Conservation (phyloP, 495 filamentous ascomycete genomes). For the Neurospora sp. region DNA sequence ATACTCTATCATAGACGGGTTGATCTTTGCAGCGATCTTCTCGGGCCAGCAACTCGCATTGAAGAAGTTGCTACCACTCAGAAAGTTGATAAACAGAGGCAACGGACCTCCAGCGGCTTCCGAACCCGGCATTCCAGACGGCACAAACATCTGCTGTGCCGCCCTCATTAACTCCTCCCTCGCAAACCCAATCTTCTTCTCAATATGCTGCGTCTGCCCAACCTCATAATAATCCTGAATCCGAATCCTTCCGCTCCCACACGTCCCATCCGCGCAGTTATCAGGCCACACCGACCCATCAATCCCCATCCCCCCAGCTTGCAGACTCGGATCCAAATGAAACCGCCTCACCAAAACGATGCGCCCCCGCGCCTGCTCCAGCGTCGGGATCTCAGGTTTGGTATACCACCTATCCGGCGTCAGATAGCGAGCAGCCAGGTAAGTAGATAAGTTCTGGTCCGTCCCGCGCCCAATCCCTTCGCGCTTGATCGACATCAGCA, state of each 20-base stretch:
- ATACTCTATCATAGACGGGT: slow-evolving; percentile 77
- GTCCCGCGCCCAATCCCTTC: slow-evolving; percentile 75
- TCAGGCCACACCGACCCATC: slow-evolving; percentile 80
- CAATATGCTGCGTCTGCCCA: slow-evolving; percentile 60
- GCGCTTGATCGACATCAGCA: slow-evolving; percentile 84
- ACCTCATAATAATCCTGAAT: slow-evolving; percentile 97
- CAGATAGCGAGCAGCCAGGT: slow-evolving; percentile 64
- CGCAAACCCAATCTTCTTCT: slow-evolving; percentile 67
- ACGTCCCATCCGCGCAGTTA: slow-evolving; percentile 69
- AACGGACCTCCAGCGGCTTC: slow-evolving; percentile 19
- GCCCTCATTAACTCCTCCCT: slow-evolving; percentile 68
- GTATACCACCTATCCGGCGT: slow-evolving; percentile 65
- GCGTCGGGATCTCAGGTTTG: slow-evolving; percentile 63
- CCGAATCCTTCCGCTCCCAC: slow-evolving; percentile 61
- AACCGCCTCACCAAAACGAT: slow-evolving; percentile 83
- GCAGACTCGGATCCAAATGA: slow-evolving; percentile 48
- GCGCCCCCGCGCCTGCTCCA: slow-evolving; percentile 74
- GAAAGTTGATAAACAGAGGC: slow-evolving; percentile 84
- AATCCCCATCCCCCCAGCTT: slow-evolving; percentile 61
- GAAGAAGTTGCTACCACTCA: slow-evolving; percentile 90
- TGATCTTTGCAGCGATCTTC: slow-evolving; percentile 81
- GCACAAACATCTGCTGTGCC: slow-evolving; percentile 30
- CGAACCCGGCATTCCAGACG: neutral
- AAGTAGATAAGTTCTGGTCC: slow-evolving; percentile 66
- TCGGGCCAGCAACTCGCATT: slow-evolving; percentile 87